Evolutionary conservation across 768 basidiomycete genomes (phyloP), one percentile per base, ranked within the genome.

Genomic region (Pleurotus ostreatus): DNA sequence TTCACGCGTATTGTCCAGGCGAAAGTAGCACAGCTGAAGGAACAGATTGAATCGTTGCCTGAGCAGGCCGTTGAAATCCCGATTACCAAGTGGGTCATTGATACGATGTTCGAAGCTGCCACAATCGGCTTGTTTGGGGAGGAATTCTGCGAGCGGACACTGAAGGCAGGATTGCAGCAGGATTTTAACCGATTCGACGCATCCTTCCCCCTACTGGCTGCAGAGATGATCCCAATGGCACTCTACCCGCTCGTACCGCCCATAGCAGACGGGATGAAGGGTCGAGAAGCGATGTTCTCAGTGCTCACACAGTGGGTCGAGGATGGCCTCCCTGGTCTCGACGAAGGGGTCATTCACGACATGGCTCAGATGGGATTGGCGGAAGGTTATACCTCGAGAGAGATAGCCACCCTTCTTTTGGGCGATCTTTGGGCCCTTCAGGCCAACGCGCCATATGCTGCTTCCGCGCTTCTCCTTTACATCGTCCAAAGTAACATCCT

Each of bases 341-440:
- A 55, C 20, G 55, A 55, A 37, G 55, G 55, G 2, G 30, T 55
- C 12, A 39, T 46, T 13, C 25, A 38, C 15, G 44, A 46, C 13
- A 44, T 45, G 55, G 55, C 43, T 13, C 23, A 46, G 15, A 38
- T 55, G 7, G 44, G 43, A 9, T 13, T 46, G 55, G 44, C 15
- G 1, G 55, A 55, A 22, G 55, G 55, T 22, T 55, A 46, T 15
- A 40, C 55, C 4, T 16, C 43, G 5, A 30, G 20, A n/a, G 55
- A 55, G 13, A 30, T 39, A 12, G 55, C 55, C 7, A 18, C 43
- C 16, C 46, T 55, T n/a, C 46, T 55, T 5, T 16, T 46, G n/a
- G 44, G 55, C 22, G 55, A 55, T 26, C 44, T 55, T 5, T 55
- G 55, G 55, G 55, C 55, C 5, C 45, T 55, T 13, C 55, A 55